phyloP scores from a whole-genome alignment of 768 basidiomycete species.

The Kwoniella sp. region DNA sequence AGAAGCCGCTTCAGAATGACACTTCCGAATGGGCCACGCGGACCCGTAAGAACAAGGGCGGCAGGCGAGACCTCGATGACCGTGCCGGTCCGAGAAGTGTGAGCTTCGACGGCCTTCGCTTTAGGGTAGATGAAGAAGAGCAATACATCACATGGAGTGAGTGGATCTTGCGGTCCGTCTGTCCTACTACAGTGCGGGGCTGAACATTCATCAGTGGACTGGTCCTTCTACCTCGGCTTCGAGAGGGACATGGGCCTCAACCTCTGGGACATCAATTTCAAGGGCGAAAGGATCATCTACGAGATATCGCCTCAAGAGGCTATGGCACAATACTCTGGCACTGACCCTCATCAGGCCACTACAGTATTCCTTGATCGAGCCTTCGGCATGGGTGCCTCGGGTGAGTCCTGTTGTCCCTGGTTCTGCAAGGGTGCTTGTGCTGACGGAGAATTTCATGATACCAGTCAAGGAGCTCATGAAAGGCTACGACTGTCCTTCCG shows the following conservation, averaged over 20 bases:
- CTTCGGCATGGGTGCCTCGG: conserved; percentile 64
- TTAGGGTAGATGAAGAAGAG: conserved; percentile 62
- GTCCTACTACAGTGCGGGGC: not conserved
- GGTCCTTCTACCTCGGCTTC: conserved; percentile 64
- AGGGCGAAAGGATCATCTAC: conserved; percentile 66
- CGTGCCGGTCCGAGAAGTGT: conserved; percentile 69
- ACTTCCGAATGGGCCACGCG: conserved; percentile 58
- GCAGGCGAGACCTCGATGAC: conserved; percentile 64
- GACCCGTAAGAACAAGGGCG: conserved; percentile 55
- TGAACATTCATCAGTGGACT: conserved; percentile 57
- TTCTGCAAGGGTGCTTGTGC: not conserved
- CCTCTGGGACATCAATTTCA: conserved; percentile 58
- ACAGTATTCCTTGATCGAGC: conserved; percentile 68
- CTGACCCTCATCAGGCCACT: conserved; percentile 66
- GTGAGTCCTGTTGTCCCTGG: conserved; percentile 2
- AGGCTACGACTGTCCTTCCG: conserved; percentile 69
- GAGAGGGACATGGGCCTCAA: conserved; percentile 65
- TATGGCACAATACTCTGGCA: conserved; percentile 59
- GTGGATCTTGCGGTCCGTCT: conserved; percentile 7
- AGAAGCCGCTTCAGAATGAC: not conserved
- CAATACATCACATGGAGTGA: conserved; percentile 66
- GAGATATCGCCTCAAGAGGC: conserved; percentile 69
- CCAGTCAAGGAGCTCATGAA: conserved; percentile 67
- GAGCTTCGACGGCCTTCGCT: conserved; percentile 64
- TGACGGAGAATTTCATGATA: conserved; percentile 15